Conservation (phyloP, 164 flowering plant species). For the Berberis thunbergii region DNA sequence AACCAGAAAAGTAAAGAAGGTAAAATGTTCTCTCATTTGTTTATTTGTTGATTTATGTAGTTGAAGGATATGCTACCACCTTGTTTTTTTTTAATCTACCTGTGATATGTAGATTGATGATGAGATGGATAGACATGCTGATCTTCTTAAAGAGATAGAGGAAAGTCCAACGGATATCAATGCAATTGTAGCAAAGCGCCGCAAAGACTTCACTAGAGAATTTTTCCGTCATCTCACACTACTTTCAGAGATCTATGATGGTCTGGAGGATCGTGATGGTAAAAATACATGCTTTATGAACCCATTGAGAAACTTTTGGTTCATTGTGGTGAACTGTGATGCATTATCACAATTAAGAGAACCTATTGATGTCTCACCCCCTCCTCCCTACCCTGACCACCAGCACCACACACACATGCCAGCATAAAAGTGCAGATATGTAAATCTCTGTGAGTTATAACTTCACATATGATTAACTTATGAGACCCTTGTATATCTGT, state of each 20-base stretch:
- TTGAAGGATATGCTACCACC: background rate
- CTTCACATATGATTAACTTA: conserved; percentile 12
- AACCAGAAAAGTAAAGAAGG: conserved; percentile 66
- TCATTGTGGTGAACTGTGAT: no score
- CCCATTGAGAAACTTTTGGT: no score
- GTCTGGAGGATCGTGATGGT: conserved; percentile 93
- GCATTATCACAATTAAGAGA: no score
- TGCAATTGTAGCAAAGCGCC: conserved; percentile 59
- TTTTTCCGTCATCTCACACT: conserved; percentile 66
- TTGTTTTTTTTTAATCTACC: conserved; percentile 14
- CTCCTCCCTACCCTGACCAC: no score
- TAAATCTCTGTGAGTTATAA: background rate
- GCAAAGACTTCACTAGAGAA: conserved; percentile 76
- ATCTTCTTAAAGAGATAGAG: conserved; percentile 73
- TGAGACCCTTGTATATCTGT: conserved; percentile 12
- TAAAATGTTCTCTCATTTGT: conserved; percentile 9
- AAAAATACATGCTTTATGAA: conserved; percentile 9
- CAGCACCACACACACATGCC: no score
- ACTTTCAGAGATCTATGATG: conserved; percentile 58
- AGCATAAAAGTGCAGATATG: no score
- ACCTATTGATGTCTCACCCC: no score
- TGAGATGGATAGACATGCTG: conserved; percentile 69
- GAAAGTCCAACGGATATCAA: conserved; percentile 67
- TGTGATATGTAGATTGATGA: conserved; percentile 71
- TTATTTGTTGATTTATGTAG: background rate